These are phyloP conservation scores for Zangia roseola DNA, from an alignment of 768 basidiomycete genomes.

Conservation along the genomic window DNA sequence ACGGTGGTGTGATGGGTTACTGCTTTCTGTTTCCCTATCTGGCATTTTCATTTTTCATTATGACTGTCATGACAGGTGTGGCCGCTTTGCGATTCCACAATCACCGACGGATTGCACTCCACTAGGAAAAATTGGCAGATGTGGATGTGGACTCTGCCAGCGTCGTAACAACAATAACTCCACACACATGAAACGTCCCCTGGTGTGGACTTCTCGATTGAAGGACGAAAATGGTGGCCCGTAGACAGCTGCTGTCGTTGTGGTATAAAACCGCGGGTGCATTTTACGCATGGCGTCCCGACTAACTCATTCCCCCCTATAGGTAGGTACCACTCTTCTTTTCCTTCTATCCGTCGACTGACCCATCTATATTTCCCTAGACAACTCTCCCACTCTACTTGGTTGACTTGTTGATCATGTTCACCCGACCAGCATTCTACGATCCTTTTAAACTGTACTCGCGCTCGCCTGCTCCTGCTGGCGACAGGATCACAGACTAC, in stretches of 20 bases:
- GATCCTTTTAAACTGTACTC: constrained; percentile 16
- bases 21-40: not conserved
- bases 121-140: not conserved
- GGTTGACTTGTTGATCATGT: constrained; percentile 16
- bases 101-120: not conserved
- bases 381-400: no score
- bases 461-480: constrained; percentile 23
- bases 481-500: constrained; percentile 23
- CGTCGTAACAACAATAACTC: constrained; percentile 15
- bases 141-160: constrained; percentile 10
- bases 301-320: not conserved
- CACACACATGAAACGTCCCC: not conserved
- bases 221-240: constrained; percentile 12
- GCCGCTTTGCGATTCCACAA: not conserved
- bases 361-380: not conserved
- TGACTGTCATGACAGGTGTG: not conserved
- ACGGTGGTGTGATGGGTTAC: not conserved
- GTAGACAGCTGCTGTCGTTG: not conserved
- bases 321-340: no score
- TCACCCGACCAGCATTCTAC: constrained; percentile 7
- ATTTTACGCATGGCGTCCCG: not conserved
- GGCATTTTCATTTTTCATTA: not conserved
- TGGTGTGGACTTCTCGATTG: constrained; percentile 2
- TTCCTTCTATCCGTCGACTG: not conserved
- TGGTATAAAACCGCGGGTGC: constrained; percentile 19